A percentile compares a stretch with the other conserved stretches of the same genome.
Conservation (phyloP, 768 basidiomycete genomes). For the Gyrodon lividus region DNA sequence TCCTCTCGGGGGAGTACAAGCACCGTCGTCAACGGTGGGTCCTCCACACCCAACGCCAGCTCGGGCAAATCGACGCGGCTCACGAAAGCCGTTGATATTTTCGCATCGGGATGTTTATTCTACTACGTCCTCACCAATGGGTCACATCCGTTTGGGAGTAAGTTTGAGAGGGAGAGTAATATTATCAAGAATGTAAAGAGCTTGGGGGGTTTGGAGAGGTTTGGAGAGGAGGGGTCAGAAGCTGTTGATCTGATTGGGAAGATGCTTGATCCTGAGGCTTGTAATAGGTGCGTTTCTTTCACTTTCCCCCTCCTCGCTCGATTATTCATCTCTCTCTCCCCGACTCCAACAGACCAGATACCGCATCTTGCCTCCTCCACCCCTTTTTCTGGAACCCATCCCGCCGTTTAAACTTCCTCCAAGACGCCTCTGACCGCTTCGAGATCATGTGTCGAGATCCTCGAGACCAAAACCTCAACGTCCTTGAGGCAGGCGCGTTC, state of each 20-base stretch:
- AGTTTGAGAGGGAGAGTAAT: conserved; percentile 91
- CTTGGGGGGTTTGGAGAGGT: conserved; percentile 67
- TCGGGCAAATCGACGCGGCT: conserved; percentile 60
- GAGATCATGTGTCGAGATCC: conserved; percentile 97
- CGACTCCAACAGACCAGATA: conserved; percentile 66
- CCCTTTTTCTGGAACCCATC: conserved; percentile 97
- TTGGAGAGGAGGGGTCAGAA: conserved; percentile 94
- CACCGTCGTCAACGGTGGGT: conserved; percentile 37
- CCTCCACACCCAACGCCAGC: conserved; percentile 26
- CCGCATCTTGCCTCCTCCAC: conserved; percentile 82
- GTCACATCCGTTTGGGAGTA: conserved; percentile 90
- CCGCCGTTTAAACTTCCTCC: conserved; percentile 87
- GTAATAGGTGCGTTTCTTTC: conserved; percentile 58
- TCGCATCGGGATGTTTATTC: conserved; percentile 93
- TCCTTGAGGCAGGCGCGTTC: conserved; percentile 68
- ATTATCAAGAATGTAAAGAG: conserved; percentile 81
- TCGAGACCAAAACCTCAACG: conserved; percentile 68
- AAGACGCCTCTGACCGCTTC: conserved; percentile 96
- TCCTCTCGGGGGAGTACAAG: conserved; percentile 66
- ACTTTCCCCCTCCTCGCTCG: conserved; percentile 1
- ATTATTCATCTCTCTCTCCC: background rate
- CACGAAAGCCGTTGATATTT: conserved; percentile 96
- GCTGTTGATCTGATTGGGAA: conserved; percentile 73
- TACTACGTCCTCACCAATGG: conserved; percentile 91
- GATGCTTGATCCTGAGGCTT: conserved; percentile 81